These are phyloP conservation scores for Candida khao-thaluensis DNA, from an alignment of 805 yeast genomes.

Conservation along the genomic window DNA sequence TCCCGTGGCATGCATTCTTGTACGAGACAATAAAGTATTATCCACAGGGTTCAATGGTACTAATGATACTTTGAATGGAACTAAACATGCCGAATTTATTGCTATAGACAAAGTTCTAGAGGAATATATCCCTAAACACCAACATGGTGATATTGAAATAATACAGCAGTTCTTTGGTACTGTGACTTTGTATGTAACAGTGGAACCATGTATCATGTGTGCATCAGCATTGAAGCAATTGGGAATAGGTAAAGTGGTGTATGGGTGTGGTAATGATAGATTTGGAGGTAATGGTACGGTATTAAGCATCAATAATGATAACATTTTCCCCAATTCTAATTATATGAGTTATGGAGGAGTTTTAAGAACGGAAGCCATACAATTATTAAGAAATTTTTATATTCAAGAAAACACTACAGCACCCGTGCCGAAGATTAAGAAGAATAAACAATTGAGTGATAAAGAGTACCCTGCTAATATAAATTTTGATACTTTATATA, in stretches of 20 bases:
- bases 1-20: constrained; percentile 42
- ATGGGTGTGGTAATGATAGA: constrained; percentile 92
- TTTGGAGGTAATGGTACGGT: constrained; percentile 98
- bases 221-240: constrained; percentile 86
- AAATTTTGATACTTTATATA: constrained; percentile 54
- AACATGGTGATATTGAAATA: constrained; percentile 15
- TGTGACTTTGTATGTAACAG: constrained; percentile 82
- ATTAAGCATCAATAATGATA: constrained; percentile 41
- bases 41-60: constrained; percentile 86
- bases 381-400: constrained; percentile 78
- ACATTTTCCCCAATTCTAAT: constrained; percentile 16
- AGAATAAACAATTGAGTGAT: constrained; percentile 57
- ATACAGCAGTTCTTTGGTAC: constrained; percentile 45
- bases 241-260: constrained; percentile 68
- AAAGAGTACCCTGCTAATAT: constrained; percentile 58
- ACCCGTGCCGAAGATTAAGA: constrained; percentile 75
- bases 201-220: constrained; percentile 98
- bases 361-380: constrained; percentile 75
- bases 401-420: constrained; percentile 82
- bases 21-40: constrained; percentile 45
- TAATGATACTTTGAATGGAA: constrained; percentile 79
- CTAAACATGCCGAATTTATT: constrained; percentile 88
- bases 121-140: constrained; percentile 17
- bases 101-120: constrained; percentile 47
- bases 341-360: constrained; percentile 76